Evolutionary conservation across 768 basidiomycete genomes (phyloP).

Genomic region (Rhizopogon vesiculosus): DNA sequence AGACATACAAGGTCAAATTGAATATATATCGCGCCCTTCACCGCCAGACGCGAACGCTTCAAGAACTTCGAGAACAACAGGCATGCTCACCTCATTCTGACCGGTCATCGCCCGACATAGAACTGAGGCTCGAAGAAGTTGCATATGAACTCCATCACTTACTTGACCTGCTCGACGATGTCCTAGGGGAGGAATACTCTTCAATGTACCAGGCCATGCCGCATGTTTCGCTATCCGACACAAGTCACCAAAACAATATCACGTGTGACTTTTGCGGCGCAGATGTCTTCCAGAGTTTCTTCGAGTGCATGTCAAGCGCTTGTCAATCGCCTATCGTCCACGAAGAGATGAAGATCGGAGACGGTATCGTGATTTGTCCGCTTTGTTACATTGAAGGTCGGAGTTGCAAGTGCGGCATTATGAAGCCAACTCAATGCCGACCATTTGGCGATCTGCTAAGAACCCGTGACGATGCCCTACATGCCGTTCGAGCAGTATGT

Average conservation of each 20-base stretch:
- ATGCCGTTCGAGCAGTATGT: constrained; percentile 18
- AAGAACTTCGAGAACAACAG: constrained; percentile 5
- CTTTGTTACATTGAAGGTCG: constrained; percentile 77
- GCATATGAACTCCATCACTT: constrained; percentile 29
- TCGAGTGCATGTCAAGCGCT: constrained; percentile 58
- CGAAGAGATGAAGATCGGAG: constrained; percentile 25
- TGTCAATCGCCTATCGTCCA: constrained; percentile 6
- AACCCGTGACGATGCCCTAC: constrained; percentile 36
- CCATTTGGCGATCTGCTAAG: constrained; percentile 41
- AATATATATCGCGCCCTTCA: constrained; percentile 54
- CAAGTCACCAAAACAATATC: constrained; percentile 24
- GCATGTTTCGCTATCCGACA: constrained; percentile 23
- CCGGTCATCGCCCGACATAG: background rate
- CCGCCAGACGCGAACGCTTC: constrained; percentile 21
- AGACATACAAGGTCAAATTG: constrained; percentile 72
- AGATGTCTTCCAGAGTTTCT: constrained; percentile 80
- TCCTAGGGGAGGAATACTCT: constrained; percentile 45
- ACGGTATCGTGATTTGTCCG: constrained; percentile 56
- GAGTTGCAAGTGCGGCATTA: constrained; percentile 55
- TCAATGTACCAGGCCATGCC: constrained; percentile 19
- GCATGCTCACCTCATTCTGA: background rate
- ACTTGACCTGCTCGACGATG: constrained; percentile 40
- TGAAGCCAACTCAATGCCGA: constrained; percentile 59
- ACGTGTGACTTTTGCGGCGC: constrained; percentile 77
- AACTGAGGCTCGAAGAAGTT: background rate